A percentile compares a stretch with the other conserved stretches of the same genome.
These are phyloP conservation scores for Colletotrichum truncatum DNA, from an alignment of 2,329 filamentous ascomycete species.

Conservation along the genomic window DNA sequence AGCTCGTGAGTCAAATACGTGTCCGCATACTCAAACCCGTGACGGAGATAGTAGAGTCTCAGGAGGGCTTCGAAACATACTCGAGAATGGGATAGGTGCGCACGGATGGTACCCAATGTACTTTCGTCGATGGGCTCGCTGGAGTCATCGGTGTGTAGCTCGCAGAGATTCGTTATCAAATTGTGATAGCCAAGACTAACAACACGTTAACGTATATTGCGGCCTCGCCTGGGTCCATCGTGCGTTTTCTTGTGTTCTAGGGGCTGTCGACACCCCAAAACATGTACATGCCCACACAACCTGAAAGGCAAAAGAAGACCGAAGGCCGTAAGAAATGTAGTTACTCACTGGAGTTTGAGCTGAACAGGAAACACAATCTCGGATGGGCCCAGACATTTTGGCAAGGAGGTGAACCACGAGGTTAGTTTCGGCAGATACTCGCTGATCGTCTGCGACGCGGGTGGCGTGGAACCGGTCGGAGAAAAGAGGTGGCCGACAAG, in stretches of 20 bases:
- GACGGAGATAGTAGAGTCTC: slow-evolving; percentile 41
- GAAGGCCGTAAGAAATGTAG: not conserved
- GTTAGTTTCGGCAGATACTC: slow-evolving; percentile 28
- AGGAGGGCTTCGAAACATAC: slow-evolving; percentile 36
- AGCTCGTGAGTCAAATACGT: too few relatives aligned
- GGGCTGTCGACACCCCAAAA: too few relatives aligned
- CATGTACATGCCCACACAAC: not conserved
- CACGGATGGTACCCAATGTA: slow-evolving; percentile 33
- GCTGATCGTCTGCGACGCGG: slow-evolving; percentile 29
- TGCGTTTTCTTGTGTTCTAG: too few relatives aligned
- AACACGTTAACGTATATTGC: too few relatives aligned
- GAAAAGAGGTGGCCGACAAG: too few relatives aligned
- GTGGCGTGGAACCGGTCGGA: slow-evolving; percentile 35
- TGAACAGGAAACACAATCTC: slow-evolving; percentile 45
- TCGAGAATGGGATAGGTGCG: not conserved
- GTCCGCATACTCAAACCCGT: slow-evolving; percentile 46
- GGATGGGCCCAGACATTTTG: slow-evolving; percentile 35
- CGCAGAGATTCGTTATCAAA: too few relatives aligned
- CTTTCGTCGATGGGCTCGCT: too few relatives aligned
- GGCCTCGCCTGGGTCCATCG: too few relatives aligned
- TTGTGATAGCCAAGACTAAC: too few relatives aligned
- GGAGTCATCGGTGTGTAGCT: too few relatives aligned
- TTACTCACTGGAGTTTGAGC: slow-evolving; percentile 46
- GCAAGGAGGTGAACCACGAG: slow-evolving; percentile 33
- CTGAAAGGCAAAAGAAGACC: not conserved